phyloP scores from a whole-genome alignment of 2,329 filamentous ascomycete species.

The Fusarium concolor region DNA sequence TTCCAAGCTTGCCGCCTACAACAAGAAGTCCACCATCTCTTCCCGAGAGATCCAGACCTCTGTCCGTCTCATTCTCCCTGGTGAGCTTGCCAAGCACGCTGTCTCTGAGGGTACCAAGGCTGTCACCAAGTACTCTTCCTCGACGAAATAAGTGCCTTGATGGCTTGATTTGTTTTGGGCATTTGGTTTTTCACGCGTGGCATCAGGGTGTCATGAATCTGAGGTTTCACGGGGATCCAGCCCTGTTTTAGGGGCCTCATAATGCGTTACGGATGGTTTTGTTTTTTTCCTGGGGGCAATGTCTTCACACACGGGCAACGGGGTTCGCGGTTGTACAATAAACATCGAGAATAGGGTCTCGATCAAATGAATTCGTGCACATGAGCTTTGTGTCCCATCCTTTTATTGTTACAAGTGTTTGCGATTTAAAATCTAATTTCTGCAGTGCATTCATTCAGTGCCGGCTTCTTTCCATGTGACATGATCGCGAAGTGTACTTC shows the following conservation, averaged over 20 bases:
- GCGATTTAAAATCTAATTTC: background rate
- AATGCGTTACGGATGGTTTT: conserved; percentile 81
- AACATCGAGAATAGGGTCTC: conserved; percentile 72
- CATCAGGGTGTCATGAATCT: conserved; percentile 69
- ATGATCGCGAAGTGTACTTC: background rate
- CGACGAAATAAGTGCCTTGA: conserved; percentile 86
- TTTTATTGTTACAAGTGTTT: conserved; percentile 5
- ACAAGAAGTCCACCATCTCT: conserved; percentile 99
- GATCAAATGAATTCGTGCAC: conserved; percentile 71
- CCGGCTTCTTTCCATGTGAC: background rate
- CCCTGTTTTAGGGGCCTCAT: conserved; percentile 64
- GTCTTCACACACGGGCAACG: conserved; percentile 75
- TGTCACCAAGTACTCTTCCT: conserved; percentile 99
- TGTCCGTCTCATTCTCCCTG: conserved; percentile 95
- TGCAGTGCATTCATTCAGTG: background rate
- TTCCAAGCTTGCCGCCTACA: conserved; percentile 99
- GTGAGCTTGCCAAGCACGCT: conserved; percentile 99
- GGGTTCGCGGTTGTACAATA: conserved; percentile 82
- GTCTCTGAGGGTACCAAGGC: conserved; percentile 99
- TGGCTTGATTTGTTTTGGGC: conserved; percentile 70
- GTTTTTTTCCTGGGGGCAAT: conserved; percentile 73
- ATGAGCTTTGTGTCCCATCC: conserved; percentile 55
- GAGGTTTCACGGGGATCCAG: conserved; percentile 59
- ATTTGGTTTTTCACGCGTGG: conserved; percentile 64
- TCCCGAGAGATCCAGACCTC: conserved; percentile 99